Conservation (phyloP, 1,284 basidiomycete species). For the Lignosus rhinocerotis region DNA sequence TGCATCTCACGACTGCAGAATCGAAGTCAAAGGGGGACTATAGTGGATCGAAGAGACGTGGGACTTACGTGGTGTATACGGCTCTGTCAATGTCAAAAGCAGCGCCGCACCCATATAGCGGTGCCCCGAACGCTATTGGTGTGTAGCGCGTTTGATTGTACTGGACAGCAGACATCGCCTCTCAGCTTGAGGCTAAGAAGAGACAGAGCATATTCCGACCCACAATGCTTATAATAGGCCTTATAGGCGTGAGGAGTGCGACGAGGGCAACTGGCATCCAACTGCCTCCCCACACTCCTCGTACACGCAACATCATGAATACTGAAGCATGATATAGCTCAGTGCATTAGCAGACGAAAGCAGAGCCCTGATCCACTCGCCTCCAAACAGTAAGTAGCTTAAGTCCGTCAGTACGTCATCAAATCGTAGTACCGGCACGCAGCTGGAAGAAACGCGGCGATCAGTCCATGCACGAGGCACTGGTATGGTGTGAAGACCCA, state of each 20-base stretch:
- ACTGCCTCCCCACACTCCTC: slow-evolving; percentile 15
- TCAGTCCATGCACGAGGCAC: background rate
- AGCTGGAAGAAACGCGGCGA: slow-evolving; percentile 3
- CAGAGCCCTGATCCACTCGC: background rate
- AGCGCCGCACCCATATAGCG: slow-evolving; percentile 24
- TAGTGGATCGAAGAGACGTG: background rate
- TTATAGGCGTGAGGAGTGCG: slow-evolving; percentile 8
- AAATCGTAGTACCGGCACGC: slow-evolving; percentile 19
- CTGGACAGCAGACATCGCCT: background rate
- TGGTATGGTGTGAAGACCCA: background rate
- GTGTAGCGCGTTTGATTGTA: slow-evolving; percentile 18
- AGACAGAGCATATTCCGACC: background rate
- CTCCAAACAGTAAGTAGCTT: slow-evolving; percentile 20
- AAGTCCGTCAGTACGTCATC: slow-evolving; percentile 22
- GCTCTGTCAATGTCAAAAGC: background rate
- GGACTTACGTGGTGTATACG: slow-evolving; percentile 1
- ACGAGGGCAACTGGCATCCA: slow-evolving; percentile 11
- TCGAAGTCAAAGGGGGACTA: background rate
- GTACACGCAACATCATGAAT: slow-evolving; percentile 20
- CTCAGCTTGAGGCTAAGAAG: background rate
- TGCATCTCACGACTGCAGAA: background rate
- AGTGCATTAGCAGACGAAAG: background rate
- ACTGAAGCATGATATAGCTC: background rate
- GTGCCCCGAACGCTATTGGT: slow-evolving; percentile 23
- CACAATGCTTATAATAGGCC: slow-evolving; percentile 9